A percentile compares a stretch with the other conserved stretches of the same genome.
Conservation (phyloP, 140 eudicot species). For the Cichorium intybus region DNA sequence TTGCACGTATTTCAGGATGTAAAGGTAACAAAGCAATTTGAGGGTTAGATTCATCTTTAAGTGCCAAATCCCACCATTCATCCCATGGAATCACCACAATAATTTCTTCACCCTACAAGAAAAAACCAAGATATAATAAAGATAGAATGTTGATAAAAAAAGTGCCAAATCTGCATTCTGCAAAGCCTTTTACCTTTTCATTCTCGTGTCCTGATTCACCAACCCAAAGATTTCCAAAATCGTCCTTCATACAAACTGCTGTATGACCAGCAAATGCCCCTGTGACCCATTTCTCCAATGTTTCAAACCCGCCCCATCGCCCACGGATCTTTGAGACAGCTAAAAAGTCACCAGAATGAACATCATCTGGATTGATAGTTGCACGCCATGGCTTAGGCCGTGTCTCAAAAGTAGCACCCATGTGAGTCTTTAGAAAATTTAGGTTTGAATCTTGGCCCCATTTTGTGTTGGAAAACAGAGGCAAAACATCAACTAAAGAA, state of each 20-base stretch:
- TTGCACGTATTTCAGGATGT: conserved; percentile 86
- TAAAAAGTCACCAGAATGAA: conserved; percentile 94
- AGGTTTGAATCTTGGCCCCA: conserved; percentile 92
- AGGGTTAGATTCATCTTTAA: conserved; percentile 90
- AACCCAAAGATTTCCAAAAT: conserved; percentile 88
- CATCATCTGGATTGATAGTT: conserved; percentile 81
- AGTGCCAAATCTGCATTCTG: too few relatives aligned
- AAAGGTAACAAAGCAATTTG: conserved; percentile 90
- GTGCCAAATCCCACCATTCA: conserved; percentile 97
- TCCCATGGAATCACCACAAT: conserved; percentile 92
- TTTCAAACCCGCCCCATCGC: conserved; percentile 99
- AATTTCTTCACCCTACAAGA: conserved; percentile 84
- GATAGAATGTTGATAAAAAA: not conserved
- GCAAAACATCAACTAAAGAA: conserved; percentile 89
- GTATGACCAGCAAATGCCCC: conserved; percentile 99
- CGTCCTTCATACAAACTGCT: conserved; percentile 96
- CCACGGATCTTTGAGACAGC: conserved; percentile 99
- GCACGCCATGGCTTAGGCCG: conserved; percentile 87
- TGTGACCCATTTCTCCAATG: conserved; percentile 99
- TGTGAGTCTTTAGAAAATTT: conserved; percentile 79
- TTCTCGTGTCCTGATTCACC: conserved; percentile 99
- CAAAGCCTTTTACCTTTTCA: conserved; percentile 63
- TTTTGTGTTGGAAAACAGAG: conserved; percentile 80
- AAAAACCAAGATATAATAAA: conserved; percentile 13
- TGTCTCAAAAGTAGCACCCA: conserved; percentile 95